Base-by-base conservation (phyloP, 2,329 filamentous ascomycete genomes). In the Plectosphaerella sp. region DNA sequence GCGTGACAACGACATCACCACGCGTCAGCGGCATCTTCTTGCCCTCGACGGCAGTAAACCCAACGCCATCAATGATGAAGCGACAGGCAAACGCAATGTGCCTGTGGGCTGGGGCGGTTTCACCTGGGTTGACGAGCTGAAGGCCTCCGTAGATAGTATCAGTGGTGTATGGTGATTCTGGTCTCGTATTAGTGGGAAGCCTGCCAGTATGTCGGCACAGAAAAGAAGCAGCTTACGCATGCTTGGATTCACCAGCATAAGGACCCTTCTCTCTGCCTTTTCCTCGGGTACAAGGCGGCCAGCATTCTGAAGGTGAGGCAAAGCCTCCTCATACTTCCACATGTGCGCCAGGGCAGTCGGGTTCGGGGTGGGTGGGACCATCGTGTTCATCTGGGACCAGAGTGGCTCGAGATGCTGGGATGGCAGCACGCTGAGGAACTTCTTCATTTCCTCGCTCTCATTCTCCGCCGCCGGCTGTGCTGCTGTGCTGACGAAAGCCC, bases 111-210 rank as follows among this genome's bases (percentile, higher is more conserved):
- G 74, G 76, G 0, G 80, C 78, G 0, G 70, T 77, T 53, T 83
- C 80, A 25, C 77, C 75, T 0, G 80, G 79, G 59, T 79, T 76
- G 5, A 83, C 77, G 1, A 83, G 68, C 57, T 83, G 80, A 2
- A 83, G 70, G 2, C 79, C 80, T 3, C 74, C 78, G 54, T 82
- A 82, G 49, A 83, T 67, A 2, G 79, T 82, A 59, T 83, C 79
- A 1, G 79, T 82, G 0, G 79, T 82, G 55, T 74, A 79, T 0
- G 80, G 79, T 0, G 76, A 72, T 51, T 72, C 75, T 77, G 37
- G 28, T 9, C 11, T 33, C 7, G 8, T 6, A 1, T 12, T 24
- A 35, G 24, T 28, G 36, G 54, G 12, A 18, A n/a, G 45, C 37
- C 11, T 6, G 14, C 18, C 1, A 3, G n/a, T 18, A 14, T 39